A percentile compares a stretch with the other conserved stretches of the same genome.
Conservation (phyloP, 208 protist genomes). For the Giardia muris region DNA sequence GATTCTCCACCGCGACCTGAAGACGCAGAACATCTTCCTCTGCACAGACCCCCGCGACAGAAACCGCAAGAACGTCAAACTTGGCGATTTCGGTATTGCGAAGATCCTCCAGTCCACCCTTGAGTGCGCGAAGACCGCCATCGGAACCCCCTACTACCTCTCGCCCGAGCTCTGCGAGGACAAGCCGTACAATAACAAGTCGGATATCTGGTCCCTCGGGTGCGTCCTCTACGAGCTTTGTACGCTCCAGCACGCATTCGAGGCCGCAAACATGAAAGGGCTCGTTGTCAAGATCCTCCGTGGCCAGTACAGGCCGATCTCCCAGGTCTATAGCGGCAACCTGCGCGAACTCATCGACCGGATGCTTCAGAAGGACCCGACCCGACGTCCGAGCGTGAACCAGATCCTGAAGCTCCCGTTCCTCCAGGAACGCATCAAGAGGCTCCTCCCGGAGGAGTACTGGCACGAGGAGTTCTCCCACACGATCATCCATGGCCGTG, state of each 20-base stretch:
- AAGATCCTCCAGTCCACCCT: slow-evolving; percentile 35
- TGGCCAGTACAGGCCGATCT: slow-evolving; percentile 58
- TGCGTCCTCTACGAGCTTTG: slow-evolving; percentile 44
- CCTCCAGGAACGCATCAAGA: slow-evolving; percentile 42
- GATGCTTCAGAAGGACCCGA: slow-evolving; percentile 47
- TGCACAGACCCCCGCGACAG: neutral
- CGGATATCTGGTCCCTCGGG: slow-evolving; percentile 27
- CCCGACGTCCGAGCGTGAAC: slow-evolving; percentile 46
- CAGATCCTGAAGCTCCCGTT: slow-evolving; percentile 44
- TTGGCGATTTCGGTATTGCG: slow-evolving; percentile 40
- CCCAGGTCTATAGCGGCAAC: slow-evolving; percentile 53
- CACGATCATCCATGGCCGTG: slow-evolving; percentile 40
- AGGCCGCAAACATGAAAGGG: slow-evolving; percentile 70
- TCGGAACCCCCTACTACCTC: slow-evolving; percentile 62
- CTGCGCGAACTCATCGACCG: slow-evolving; percentile 38
- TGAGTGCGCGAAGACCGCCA: slow-evolving; percentile 41
- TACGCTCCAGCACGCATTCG: slow-evolving; percentile 63
- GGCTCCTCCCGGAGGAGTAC: slow-evolving; percentile 31
- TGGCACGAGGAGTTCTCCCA: slow-evolving; percentile 40
- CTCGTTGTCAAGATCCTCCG: slow-evolving; percentile 71
- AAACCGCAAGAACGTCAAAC: slow-evolving; percentile 29
- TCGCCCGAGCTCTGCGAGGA: slow-evolving; percentile 70
- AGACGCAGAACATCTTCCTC: slow-evolving; percentile 52
- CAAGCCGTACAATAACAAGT: slow-evolving; percentile 64
- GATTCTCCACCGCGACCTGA: slow-evolving; percentile 54